Evolutionary conservation across 1,284 basidiomycete species (phyloP), one percentile per base, ranked within the genome.

Genomic region (Erythrobasidium hasegawianum): DNA sequence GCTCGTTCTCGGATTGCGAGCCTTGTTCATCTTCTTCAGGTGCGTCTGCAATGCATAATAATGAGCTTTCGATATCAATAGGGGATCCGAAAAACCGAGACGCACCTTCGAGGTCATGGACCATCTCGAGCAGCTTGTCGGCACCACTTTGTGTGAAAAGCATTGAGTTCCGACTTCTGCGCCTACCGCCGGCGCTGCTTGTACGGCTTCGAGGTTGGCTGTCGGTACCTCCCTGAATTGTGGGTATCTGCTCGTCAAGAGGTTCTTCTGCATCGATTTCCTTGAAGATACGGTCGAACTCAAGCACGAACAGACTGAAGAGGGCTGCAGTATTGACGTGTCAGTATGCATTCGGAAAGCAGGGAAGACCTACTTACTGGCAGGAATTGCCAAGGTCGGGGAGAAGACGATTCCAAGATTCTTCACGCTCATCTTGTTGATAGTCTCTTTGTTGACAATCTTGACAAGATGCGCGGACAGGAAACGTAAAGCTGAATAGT

Each of bases 331-430:
- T 14, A 39, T n/a, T 7, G 5, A n/a, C 14, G 2, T 16, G 45
- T 29, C 33, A 11, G n/a, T 50, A 43, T 53, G 59, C 1, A 56
- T 41, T 0, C 33, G 18, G 3, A 49, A 26, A 24, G 41, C 53
- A 27, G 58, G 29, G 29, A 38, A 13, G 43, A n/a, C 18, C 13
- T 13, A 57, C 62, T 50, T 49, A 65, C 62, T 92, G 0, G 92
- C 93, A 14, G 93, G 93, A 71, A 97, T 95, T 40, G 90, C 91
- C 8, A 97, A 82, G 0, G 93, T 96, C 2, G 94, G 93, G 70
- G 89, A 92, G 79, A 96, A 97, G 29, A 98, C 95, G 69, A 99
- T 98, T 20, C 94, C 93, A 27, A 98, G 91, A 76, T 99, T 99
- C 39, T 94, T 86, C 84, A 98, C 87, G 50, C 89, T 96, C 96